A percentile compares a stretch with the other conserved stretches of the same genome.
Evolutionary conservation across 2,329 filamentous ascomycete species (phyloP).

Genomic region (Huntiella abstrusa): DNA sequence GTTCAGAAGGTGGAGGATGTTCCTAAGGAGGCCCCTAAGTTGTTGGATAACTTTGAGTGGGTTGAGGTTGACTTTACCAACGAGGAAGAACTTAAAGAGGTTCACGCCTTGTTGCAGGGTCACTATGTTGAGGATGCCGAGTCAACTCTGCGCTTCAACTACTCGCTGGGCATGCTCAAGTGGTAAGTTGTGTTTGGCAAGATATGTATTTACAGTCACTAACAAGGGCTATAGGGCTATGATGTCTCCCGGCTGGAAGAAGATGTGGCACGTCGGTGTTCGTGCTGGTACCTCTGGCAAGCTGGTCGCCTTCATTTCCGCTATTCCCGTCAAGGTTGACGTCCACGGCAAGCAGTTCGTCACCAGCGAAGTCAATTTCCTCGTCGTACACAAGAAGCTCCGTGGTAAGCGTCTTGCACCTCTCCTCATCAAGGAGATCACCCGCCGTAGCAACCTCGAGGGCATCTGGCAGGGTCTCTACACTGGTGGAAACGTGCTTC

Average conservation of each 20-base stretch:
- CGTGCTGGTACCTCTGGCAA: conserved; percentile 66
- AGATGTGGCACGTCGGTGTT: conserved; percentile 89
- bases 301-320: conserved; percentile 89
- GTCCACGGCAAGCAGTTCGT: conserved; percentile 59
- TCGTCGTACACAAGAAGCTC: conserved; percentile 95
- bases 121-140: conserved; percentile 97
- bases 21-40: conserved; percentile 52
- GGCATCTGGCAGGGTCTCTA: conserved; percentile 91
- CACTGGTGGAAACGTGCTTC: conserved; percentile 78
- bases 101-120: conserved; percentile 76
- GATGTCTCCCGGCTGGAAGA: conserved; percentile 84
- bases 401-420: conserved; percentile 82
- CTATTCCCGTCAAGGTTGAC: conserved; percentile 67
- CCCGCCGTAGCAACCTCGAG: conserved; percentile 69
- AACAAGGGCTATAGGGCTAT: conserved; percentile 47
- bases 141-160: conserved; percentile 95
- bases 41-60: conserved; percentile 85
- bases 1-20: conserved; percentile 62
- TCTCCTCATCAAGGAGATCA: conserved; percentile 94
- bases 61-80: conserved; percentile 71
- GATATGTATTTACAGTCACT: not conserved
- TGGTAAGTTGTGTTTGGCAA: conserved; percentile 39
- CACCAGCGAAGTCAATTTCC: conserved; percentile 90
- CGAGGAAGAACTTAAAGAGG: conserved; percentile 63
- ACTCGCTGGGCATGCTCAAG: conserved; percentile 71